Percentiles rank a stretch among this genome's conserved stretches.
phyloP scores from a whole-genome alignment of 1,139 yeast species.

The Zygotorulaspora mrakii region DNA sequence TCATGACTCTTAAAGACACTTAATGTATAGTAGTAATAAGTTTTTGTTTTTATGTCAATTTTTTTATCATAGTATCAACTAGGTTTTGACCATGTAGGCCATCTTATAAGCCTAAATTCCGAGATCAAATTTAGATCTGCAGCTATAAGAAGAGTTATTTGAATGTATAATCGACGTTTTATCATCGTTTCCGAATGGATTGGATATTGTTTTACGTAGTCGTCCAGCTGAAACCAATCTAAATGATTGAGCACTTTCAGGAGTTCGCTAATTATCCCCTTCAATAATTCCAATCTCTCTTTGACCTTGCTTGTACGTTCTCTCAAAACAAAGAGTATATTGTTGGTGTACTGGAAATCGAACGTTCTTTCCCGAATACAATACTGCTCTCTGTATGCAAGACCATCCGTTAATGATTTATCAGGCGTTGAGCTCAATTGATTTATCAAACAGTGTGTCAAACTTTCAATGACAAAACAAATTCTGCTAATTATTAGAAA shows the following conservation, averaged over 20 bases:
- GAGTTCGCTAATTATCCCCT: conserved; percentile 11
- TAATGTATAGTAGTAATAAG: conserved; percentile 16
- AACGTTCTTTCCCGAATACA: conserved; percentile 6
- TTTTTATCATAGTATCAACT: background rate
- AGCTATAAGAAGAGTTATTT: conserved; percentile 19
- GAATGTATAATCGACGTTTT: conserved; percentile 17
- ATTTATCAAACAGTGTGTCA: conserved; percentile 11
- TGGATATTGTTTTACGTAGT: conserved; percentile 4
- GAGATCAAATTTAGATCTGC: conserved; percentile 20
- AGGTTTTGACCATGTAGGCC: conserved; percentile 19
- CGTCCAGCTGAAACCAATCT: conserved; percentile 8
- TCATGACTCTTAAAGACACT: background rate
- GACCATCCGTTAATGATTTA: background rate
- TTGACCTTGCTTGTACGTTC: conserved; percentile 4
- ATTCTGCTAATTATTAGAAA: conserved; percentile 10
- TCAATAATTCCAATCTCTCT: conserved; percentile 8
- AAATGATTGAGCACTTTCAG: conserved; percentile 7
- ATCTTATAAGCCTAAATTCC: conserved; percentile 17
- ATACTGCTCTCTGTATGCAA: conserved; percentile 9
- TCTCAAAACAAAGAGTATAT: conserved; percentile 9
- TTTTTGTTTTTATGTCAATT: conserved; percentile 2
- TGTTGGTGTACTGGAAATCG: conserved; percentile 12
- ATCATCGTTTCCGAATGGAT: conserved; percentile 7
- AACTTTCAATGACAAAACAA: conserved; percentile 12
- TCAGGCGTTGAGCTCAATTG: conserved; percentile 5